phyloP scores from a whole-genome alignment of 2,329 filamentous ascomycete species.

The Pestalotiopsis fici region DNA sequence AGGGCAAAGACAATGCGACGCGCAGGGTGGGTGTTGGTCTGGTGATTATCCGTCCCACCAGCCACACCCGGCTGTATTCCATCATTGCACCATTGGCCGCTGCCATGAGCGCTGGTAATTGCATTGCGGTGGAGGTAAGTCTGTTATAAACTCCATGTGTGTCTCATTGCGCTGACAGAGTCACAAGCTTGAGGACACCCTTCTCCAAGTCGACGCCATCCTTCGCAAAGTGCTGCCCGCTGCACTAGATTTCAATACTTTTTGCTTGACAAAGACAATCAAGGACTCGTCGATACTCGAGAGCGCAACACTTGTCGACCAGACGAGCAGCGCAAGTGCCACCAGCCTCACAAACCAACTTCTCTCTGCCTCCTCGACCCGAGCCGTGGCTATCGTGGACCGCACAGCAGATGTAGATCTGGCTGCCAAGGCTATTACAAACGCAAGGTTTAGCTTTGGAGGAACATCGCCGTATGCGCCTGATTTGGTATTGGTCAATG shows the following conservation, averaged over 20 bases:
- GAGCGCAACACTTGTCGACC: constrained; percentile 24
- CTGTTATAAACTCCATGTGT: not conserved
- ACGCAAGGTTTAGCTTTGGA: constrained; percentile 54
- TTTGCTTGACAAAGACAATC: constrained; percentile 19
- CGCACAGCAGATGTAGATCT: constrained; percentile 54
- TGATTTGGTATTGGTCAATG: constrained; percentile 65
- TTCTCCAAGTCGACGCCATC: constrained; percentile 19
- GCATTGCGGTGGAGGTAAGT: constrained; percentile 32
- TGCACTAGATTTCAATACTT: constrained; percentile 26
- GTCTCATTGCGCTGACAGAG: not conserved
- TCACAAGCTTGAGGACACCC: constrained; percentile 21
- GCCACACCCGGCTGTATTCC: constrained; percentile 32
- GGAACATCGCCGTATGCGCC: constrained; percentile 62
- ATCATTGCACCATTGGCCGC: constrained; percentile 30
- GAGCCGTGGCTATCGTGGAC: constrained; percentile 59
- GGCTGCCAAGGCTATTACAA: constrained; percentile 54
- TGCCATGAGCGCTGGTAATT: constrained; percentile 37
- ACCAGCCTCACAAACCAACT: constrained; percentile 12
- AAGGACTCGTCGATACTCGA: constrained; percentile 18
- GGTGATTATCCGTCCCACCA: constrained; percentile 31
- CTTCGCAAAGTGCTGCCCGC: constrained; percentile 21
- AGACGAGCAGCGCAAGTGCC: constrained; percentile 15
- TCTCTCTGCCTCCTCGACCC: constrained; percentile 15
- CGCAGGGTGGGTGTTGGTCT: constrained; percentile 25
- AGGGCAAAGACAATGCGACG: constrained; percentile 20